Evolutionary conservation across 768 basidiomycete genomes (phyloP), one percentile per base, ranked within the genome.

Genomic region (Hebeloma cylindrosporum): DNA sequence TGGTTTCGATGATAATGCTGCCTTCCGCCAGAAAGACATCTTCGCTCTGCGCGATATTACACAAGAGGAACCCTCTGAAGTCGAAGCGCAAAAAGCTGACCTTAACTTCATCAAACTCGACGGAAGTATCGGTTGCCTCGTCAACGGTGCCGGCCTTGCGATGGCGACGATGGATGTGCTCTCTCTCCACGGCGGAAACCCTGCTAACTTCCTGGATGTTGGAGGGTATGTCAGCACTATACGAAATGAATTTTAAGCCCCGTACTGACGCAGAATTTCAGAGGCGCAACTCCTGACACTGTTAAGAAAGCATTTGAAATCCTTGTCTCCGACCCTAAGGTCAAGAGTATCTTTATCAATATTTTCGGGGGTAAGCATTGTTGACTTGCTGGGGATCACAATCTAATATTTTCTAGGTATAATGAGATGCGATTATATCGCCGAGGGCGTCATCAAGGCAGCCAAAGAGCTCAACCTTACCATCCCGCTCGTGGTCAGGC

Each of bases 151-250:
- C 40, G 96, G 96, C 60, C 73, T 99, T 50, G 96, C 96, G 39
- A 99, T 99, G 96, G 96, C 96, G 27, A 99, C 96, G 44, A 98
- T 99, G 96, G 96, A 99, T 60, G 95, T 98, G n/a, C 77, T 99
- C 45, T 82, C 93, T 36, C 74, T 96, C 40, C 91, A 97, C 61
- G 96, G 96, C 37, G 96, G 92, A 40, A 85, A 94, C 56, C 96
- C 96, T 4, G 96, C 96, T 43, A 98, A 99, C 68, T 99, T 99
- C 80, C 77, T 98, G 49, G 96, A 99, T 58, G 94, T 97, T 45
- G 96, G 96, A 74, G 96, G 93, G 86, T 88, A 59, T 48, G 74
- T 52, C 21, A 7, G 11, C 16, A 1, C 27, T 22, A 29, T 22
- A 33, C 22, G 5, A n/a, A n/a, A n/a, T 20, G 8, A 33, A 7